Evolutionary conservation across 352 stramenopile genomes (phyloP), one percentile per base, ranked within the genome.

Genomic region (Globisporangium barbulae): DNA sequence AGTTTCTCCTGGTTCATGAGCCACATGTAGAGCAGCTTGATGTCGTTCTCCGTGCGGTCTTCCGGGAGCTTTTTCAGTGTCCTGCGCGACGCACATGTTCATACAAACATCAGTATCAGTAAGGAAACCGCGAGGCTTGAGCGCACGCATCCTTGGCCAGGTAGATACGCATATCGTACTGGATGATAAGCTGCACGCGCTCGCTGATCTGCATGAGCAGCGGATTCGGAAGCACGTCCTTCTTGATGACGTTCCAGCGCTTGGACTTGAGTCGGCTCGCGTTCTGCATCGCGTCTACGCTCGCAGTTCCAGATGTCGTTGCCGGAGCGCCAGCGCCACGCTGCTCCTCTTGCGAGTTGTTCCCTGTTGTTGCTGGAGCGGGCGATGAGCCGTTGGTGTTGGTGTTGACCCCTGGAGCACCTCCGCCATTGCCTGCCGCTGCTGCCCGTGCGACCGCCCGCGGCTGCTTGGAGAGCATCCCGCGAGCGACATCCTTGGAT

Each of bases 1-100:
- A 94, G 80, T 60, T 94, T 94, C 49, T 94, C 85, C 59, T 94
- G 83, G 61, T 84, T 87, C 85, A 94, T 94, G 44, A 93, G 76
- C 85, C 85, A 94, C 68, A 70, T 70, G 61, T 92, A 94, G 56
- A 94, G 60, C 61, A 91, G 68, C 67, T 88, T 89, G 44, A 89
- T 89, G 78, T 91, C 82, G 69, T 58, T 79, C 59, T 92, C 79
- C 3, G 76, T 68, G 19, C 83, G 83, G 41, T 92, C 81, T 69
- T 90, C 83, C 19, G 83, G 78, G 1, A 71, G 70, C 53, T 79
- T 86, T 13, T 79, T 81, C 53, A 91, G 55, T 52, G 79, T 89
- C n/a, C 81, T 91, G 45, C 21, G 56, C 21, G 21, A 31, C 25
- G 22, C 30, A 54, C 12, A 53, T 10, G 22, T n/a, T 15, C 30